These are phyloP conservation scores for Syncephalastrum monosporum DNA, from an alignment of 371 early-diverging fungal species.

Conservation along the genomic window DNA sequence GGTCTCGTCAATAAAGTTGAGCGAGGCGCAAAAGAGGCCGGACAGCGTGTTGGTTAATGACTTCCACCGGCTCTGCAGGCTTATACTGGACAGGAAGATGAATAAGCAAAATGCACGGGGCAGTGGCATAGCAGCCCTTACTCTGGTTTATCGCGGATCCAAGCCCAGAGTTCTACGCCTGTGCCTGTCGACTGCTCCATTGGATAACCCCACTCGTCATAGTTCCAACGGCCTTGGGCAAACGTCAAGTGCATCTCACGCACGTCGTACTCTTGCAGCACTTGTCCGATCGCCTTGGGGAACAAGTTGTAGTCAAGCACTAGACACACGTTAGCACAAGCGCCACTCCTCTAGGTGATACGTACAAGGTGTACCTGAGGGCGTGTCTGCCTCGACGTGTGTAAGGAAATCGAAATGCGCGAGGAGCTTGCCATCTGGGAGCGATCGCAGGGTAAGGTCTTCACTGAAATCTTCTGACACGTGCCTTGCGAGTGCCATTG, in stretches of 20 bases:
- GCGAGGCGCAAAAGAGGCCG: conserved; percentile 93
- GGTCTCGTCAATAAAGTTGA: conserved; percentile 89
- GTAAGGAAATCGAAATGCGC: conserved; percentile 77
- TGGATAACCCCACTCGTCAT: conserved; percentile 77
- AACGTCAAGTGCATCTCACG: conserved; percentile 83
- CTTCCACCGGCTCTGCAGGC: conserved; percentile 75
- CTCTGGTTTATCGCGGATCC: conserved; percentile 59
- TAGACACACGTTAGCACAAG: conserved; percentile 13
- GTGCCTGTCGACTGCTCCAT: conserved; percentile 59
- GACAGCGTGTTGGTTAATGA: conserved; percentile 89
- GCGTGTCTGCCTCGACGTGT: conserved; percentile 30
- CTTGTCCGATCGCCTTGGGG: conserved; percentile 85
- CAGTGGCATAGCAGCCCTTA: conserved; percentile 19
- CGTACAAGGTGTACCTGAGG: conserved; percentile 27
- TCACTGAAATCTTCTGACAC: conserved; percentile 54
- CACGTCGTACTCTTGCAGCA: conserved; percentile 72
- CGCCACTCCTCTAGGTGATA: background rate
- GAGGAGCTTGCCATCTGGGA: conserved; percentile 77
- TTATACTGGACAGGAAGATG: conserved; percentile 14
- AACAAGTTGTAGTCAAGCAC: conserved; percentile 74
- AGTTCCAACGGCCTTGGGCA: conserved; percentile 89
- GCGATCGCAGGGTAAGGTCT: conserved; percentile 58
- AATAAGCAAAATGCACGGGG: background rate
- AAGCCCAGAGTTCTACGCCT: conserved; percentile 82
- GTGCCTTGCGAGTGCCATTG: too few species aligned